These are phyloP conservation scores for Tetrapisispora namnaoensis DNA, from an alignment of 805 yeast genomes.

Conservation along the genomic window DNA sequence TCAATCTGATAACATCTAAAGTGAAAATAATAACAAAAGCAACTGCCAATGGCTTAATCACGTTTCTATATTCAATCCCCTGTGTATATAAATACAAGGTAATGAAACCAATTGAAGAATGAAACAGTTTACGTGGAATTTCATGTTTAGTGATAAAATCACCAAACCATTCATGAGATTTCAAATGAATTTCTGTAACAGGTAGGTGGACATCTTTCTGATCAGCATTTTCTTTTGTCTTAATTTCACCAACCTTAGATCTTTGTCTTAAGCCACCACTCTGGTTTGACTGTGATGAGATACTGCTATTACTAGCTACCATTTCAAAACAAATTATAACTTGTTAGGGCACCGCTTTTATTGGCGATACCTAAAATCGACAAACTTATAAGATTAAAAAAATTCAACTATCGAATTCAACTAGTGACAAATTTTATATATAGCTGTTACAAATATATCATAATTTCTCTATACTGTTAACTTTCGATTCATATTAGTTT, in stretches of 20 bases:
- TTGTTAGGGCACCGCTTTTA: no score
- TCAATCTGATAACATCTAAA: conserved; percentile 61
- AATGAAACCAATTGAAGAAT: conserved; percentile 78
- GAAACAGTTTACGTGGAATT: conserved; percentile 78
- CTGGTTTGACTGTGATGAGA: not conserved
- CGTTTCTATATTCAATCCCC: conserved; percentile 37
- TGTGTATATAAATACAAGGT: conserved; percentile 62
- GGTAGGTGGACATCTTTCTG: conserved; percentile 24
- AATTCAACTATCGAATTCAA: no score
- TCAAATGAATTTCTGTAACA: conserved; percentile 26
- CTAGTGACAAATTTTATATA: no score
- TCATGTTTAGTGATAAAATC: conserved; percentile 69
- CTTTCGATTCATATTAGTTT: no score
- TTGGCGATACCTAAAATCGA: no score
- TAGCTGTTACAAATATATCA: no score
- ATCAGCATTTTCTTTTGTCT: conserved; percentile 2
- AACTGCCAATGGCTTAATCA: conserved; percentile 49
- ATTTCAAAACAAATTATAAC: not conserved
- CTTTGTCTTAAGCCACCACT: not conserved
- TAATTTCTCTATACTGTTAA: no score
- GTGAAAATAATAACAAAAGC: conserved; percentile 48
- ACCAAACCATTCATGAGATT: conserved; percentile 37
- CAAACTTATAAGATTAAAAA: no score
- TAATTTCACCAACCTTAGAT: not conserved
- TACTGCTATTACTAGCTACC: not conserved